phyloP scores from a whole-genome alignment of 805 yeast genomes.

The Ogataea corticis region DNA sequence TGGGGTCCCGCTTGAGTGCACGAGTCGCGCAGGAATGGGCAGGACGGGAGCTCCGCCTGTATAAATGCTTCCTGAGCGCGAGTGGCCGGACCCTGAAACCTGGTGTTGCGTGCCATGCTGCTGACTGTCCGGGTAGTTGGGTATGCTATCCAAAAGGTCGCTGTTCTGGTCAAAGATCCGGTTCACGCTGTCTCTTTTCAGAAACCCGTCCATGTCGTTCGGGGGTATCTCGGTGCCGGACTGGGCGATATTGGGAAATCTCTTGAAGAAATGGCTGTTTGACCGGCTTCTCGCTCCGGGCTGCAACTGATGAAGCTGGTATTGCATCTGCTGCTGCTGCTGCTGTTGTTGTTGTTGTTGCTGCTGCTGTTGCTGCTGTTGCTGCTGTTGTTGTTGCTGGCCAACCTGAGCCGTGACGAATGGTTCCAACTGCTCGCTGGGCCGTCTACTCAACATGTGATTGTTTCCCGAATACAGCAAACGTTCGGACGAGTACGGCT shows the following conservation, averaged over 20 bases:
- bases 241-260: conserved; percentile 35
- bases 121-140: conserved; percentile 24
- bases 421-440: conserved; percentile 53
- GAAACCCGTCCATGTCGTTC: conserved; percentile 36
- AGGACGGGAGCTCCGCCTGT: conserved; percentile 20
- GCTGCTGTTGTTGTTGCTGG: conserved; percentile 17
- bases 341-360: conserved; percentile 20
- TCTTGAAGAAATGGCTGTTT: conserved; percentile 30
- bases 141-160: conserved; percentile 31
- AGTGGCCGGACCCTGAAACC: conserved; percentile 14
- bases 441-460: conserved; percentile 38
- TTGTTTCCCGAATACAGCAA: conserved; percentile 23
- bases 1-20: conserved; percentile 10
- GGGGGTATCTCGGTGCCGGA: conserved; percentile 28
- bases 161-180: conserved; percentile 29
- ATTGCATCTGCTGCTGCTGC: conserved; percentile 20
- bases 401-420: conserved; percentile 36
- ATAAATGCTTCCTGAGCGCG: conserved; percentile 25
- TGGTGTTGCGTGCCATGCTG: conserved; percentile 19
- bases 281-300: conserved; percentile 27
- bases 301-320: conserved; percentile 15
- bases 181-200: conserved; percentile 36
- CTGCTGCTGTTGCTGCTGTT: conserved; percentile 18
- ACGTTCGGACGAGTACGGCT: conserved; percentile 31
- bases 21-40: conserved; percentile 24